phyloP scores from a whole-genome alignment of 768 basidiomycete genomes.

The Naganishia vaughanmartiniae region DNA sequence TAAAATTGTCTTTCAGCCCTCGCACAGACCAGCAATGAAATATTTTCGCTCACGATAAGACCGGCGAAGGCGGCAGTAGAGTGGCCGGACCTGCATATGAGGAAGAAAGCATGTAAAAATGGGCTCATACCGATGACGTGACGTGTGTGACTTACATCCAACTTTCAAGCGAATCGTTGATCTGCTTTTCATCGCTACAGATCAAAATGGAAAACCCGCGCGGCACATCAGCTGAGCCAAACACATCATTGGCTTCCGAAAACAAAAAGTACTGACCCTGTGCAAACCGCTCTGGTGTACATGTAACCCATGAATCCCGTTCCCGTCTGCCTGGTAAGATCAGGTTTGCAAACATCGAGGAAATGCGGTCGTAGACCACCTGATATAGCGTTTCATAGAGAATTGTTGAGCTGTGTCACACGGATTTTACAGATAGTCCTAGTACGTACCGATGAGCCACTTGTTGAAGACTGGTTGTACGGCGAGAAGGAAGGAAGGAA shows the following conservation, averaged over 20 bases:
- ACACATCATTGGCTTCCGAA: not conserved
- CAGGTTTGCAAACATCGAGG: constrained; percentile 59
- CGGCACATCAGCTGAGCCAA: not conserved
- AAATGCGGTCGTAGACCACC: constrained; percentile 60
- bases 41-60: constrained; percentile 48
- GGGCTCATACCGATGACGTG: not conserved
- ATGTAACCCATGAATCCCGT: constrained; percentile 58
- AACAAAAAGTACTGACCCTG: constrained; percentile 45
- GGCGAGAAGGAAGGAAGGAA: not conserved
- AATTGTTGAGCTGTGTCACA: not conserved
- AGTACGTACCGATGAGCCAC: constrained; percentile 55
- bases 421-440: not conserved
- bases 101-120: not conserved
- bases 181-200: constrained; percentile 57
- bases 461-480: constrained; percentile 57
- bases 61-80: constrained; percentile 63
- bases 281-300: constrained; percentile 61
- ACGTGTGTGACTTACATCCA: constrained; percentile 37
- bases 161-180: constrained; percentile 61
- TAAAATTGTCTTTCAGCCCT: not conserved
- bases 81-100: constrained; percentile 59
- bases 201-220: not conserved
- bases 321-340: constrained; percentile 53
- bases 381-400: constrained; percentile 36
- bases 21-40: not conserved